phyloP scores from a whole-genome alignment of 2,329 filamentous ascomycete species.

The Colletotrichum karsti region DNA sequence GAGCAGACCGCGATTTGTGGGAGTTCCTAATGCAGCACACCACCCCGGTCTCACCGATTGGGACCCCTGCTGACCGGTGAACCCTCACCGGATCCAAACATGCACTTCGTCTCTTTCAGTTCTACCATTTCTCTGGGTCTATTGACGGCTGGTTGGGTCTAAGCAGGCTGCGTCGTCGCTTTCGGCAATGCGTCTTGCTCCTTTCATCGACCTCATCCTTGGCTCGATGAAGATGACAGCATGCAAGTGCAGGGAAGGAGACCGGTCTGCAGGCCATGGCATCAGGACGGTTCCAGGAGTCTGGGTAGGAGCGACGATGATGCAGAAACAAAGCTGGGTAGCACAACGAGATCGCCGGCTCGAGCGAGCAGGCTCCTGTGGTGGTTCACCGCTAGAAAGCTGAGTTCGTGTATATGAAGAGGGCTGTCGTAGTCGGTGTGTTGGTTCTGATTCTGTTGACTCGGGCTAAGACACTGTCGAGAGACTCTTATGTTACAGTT shows the following conservation, averaged over 20 bases:
- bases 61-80: constrained; percentile 10
- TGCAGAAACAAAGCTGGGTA: not conserved
- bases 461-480: not conserved
- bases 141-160: not conserved
- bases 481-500: not conserved
- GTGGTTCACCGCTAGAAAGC: constrained; percentile 13
- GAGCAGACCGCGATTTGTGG: not conserved
- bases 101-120: not conserved
- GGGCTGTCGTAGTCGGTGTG: not conserved
- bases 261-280: not conserved
- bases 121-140: not conserved
- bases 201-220: not conserved
- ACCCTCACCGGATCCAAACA: not conserved
- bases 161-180: not conserved
- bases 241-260: not conserved
- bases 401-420: not conserved
- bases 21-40: constrained; percentile 3
- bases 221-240: not conserved
- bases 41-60: constrained; percentile 23
- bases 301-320: not conserved
- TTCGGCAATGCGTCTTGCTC: not conserved
- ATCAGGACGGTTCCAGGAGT: not conserved
- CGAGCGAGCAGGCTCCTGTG: not conserved
- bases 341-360: not conserved
- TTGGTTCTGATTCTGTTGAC: not conserved